Base-by-base conservation (phyloP, 257 asterid genomes). In the Capsicum chinense region DNA sequence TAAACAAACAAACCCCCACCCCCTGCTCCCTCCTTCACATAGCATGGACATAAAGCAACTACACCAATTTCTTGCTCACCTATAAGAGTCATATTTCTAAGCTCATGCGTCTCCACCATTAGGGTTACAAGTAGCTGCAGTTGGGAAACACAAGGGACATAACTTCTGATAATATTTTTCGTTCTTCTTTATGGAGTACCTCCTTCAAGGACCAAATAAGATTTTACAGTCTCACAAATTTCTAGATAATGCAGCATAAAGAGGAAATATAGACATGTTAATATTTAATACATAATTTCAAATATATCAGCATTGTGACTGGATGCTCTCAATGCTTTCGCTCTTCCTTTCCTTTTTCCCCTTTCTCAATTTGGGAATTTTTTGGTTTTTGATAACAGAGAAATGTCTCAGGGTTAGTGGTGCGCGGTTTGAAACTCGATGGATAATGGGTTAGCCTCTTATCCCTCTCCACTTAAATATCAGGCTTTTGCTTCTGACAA, bases 21-120 rank as follows among this genome's bases (percentile, higher is more conserved):
- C 42, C 42, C 42, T 37, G 3, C 7, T 4, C 78, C 26, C 54
- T 14, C 10, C 17, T 37, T 13, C 58, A 19, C 79, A 5, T 3
- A 21, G 58, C 58, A 47, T 47, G 79, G 6, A 37, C 80, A 47
- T 17, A n/a, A 44, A 58, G 80, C 59, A 47, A n/a, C 80, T 73
- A 48, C 17, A 19, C 42, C 58, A 73, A 73, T 73, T 19, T n/a
- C 80, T 44, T 5, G 11, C 42, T 47, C 59, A 47, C 59, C 59
- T 73, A n/a, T n/a, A n/a, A 70, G 57, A 47, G 16, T 73, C 58
- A 48, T 50, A 48, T 33, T 26, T 44, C 79, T 10, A 44, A 44
- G 39, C 80, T 48, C 39, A 11, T 11, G 26, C n/a, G 58, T n/a
- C 57, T 44, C 79, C 58, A 47, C 57, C 57, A 44, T 17, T 71